Evolutionary conservation across 2,329 filamentous ascomycete species (phyloP), one percentile per base, ranked within the genome.

Genomic region (Aspergillus sp.): DNA sequence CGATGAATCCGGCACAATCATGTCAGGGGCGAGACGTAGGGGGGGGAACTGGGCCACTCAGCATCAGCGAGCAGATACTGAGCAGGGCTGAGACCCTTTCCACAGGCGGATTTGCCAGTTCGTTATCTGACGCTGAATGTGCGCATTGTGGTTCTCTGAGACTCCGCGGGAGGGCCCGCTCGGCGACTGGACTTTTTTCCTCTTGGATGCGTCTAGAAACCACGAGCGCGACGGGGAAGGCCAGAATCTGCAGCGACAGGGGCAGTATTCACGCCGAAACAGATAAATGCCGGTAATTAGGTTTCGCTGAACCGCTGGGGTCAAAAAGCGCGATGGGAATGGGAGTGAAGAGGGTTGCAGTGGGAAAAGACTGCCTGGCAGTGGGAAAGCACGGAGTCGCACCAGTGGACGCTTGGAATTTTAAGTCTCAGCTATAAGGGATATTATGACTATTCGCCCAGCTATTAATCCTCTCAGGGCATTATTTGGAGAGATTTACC

Each of bases 21-120:
- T 67, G 60, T 64, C 65, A 67, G 60, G 62, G 57, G 59, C 41
- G 37, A 46, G 51, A 57, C 51, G 37, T 39, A 51, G 44, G 39
- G 56, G 50, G 49, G 41, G 34, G 59, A 48, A 39, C 34, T 33
- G 45, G 50, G 27, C 55, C 54, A 51, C 52, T 57, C 54, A 60
- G 54, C 41, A 44, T 54, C 46, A 30, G 13, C 20, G 33, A 30
- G 42, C n/a, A 39, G 54, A 52, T 24, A 42, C 48, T 30, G 45
- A 49, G 33, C 24, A 46, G 47, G n/a, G 41, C 30, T 41, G 40
- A 40, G 7, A 13, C 40, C 39, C 27, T 42, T 52, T 40, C 34
- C 44, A n/a, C 37, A 20, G 19, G n/a, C n/a, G 20, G 17, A 19
- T 30, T 33, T 34, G 24, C 39, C 27, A 19, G 42, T 27, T 17